Evolutionary conservation across 352 stramenopile species (phyloP).

Genomic region (Phytophthora cajani): DNA sequence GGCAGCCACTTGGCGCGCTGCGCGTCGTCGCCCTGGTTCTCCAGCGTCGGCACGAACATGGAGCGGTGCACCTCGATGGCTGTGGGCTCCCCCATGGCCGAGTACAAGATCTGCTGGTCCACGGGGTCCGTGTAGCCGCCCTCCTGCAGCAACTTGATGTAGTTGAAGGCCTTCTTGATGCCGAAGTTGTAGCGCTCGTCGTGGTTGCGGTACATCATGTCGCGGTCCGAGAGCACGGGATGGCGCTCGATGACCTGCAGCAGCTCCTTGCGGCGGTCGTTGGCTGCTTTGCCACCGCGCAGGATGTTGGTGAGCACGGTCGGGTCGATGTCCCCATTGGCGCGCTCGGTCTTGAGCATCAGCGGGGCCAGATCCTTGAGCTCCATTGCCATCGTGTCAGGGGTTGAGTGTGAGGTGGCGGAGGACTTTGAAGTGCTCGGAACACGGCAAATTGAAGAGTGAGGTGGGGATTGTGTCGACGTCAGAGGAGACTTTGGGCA

Average conservation of each 20-base stretch:
- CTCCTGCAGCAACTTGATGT: slow-evolving; percentile 30
- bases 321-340: slow-evolving; percentile 16
- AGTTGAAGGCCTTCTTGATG: slow-evolving; percentile 37
- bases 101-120: slow-evolving; percentile 49
- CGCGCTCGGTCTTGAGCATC: slow-evolving; percentile 22
- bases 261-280: slow-evolving; percentile 20
- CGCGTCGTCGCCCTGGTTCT: slow-evolving; percentile 27
- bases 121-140: slow-evolving; percentile 16
- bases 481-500: neutral
- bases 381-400: slow-evolving; percentile 28
- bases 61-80: slow-evolving; percentile 17
- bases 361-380: slow-evolving; percentile 28
- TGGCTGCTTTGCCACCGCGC: slow-evolving; percentile 8
- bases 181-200: slow-evolving; percentile 37
- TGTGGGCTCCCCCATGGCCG: slow-evolving; percentile 49
- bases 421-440: slow-evolving; percentile 5
- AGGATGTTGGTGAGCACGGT: slow-evolving; percentile 19
- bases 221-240: slow-evolving; percentile 34
- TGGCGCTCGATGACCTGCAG: slow-evolving; percentile 30
- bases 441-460: slow-evolving; percentile 13
- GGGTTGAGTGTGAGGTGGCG: slow-evolving; percentile 24
- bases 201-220: slow-evolving; percentile 42
- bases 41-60: slow-evolving; percentile 33
- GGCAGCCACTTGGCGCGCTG: slow-evolving; percentile 29
- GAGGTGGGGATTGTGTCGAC: neutral